Evolutionary conservation across 805 yeast species (phyloP).

Genomic region (Kazachstania taianensis): DNA sequence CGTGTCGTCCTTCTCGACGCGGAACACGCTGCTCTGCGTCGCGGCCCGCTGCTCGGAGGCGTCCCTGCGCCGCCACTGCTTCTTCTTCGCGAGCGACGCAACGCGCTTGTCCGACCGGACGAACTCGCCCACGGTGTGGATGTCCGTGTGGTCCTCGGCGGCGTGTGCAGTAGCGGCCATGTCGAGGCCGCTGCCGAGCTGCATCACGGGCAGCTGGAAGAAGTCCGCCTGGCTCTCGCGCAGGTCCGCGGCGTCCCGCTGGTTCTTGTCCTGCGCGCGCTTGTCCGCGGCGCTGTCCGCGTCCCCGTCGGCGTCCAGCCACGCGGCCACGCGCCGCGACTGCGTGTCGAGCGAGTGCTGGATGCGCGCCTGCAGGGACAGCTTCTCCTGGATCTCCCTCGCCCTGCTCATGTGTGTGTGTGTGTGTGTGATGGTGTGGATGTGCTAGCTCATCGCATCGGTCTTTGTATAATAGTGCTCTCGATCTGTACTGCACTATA

Average conservation of each 20-base stretch:
- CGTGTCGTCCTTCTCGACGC: slow-evolving; percentile 25
- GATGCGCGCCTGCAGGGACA: slow-evolving; percentile 25
- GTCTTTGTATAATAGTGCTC: too few relatives aligned
- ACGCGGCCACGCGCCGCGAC: slow-evolving; percentile 18
- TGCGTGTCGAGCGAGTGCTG: slow-evolving; percentile 19
- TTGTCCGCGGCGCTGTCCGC: slow-evolving; percentile 3
- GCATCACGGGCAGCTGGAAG: slow-evolving; percentile 26
- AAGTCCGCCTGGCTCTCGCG: slow-evolving; percentile 19
- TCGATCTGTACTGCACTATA: too few relatives aligned
- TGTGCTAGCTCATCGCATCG: too few relatives aligned
- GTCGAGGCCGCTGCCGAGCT: slow-evolving; percentile 25
- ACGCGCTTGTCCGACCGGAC: slow-evolving; percentile 27
- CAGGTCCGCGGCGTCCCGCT: slow-evolving; percentile 3
- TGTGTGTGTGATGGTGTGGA: not conserved
- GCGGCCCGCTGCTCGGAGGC: slow-evolving; percentile 3
- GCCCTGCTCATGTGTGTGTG: slow-evolving; percentile 23
- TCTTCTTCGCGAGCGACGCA: slow-evolving; percentile 25
- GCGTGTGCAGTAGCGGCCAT: slow-evolving; percentile 7
- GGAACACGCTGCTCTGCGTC: slow-evolving; percentile 15
- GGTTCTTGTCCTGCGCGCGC: not conserved
- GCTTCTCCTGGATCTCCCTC: slow-evolving; percentile 27
- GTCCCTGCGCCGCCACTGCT: slow-evolving; percentile 10
- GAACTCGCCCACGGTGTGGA: slow-evolving; percentile 30
- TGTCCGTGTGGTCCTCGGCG: slow-evolving; percentile 13
- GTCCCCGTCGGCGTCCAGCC: slow-evolving; percentile 22